These are phyloP conservation scores for Austroboletus olivaceoglutinosus DNA, from an alignment of 1,284 basidiomycete genomes.

Conservation along the genomic window DNA sequence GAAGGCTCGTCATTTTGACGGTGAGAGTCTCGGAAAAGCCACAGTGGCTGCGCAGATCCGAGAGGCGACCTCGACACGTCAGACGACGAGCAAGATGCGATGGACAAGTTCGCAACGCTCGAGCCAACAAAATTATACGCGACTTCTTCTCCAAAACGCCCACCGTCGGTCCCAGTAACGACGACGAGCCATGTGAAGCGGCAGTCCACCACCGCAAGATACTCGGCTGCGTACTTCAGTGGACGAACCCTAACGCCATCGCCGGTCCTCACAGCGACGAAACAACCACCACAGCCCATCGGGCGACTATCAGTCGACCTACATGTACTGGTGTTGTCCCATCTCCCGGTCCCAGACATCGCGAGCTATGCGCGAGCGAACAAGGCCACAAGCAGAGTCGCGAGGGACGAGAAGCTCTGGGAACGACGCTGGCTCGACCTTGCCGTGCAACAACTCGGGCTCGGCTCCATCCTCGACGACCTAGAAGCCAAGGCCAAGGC, in stretches of 20 bases:
- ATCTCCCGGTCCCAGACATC: conserved; percentile 76
- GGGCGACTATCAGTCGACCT: conserved; percentile 78
- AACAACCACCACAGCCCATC: conserved; percentile 37
- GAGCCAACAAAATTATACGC: conserved; percentile 72
- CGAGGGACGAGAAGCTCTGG: conserved; percentile 75
- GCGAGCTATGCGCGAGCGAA: conserved; percentile 70
- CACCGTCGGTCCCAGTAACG: neutral
- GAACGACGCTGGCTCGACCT: conserved; percentile 65
- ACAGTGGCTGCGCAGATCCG: conserved; percentile 17
- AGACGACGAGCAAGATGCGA: conserved; percentile 31
- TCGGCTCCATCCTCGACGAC: conserved; percentile 56
- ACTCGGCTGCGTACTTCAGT: conserved; percentile 13
- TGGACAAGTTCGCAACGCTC: conserved; percentile 78
- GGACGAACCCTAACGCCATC: conserved; percentile 27
- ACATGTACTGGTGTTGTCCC: conserved; percentile 68
- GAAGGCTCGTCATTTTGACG: conserved; percentile 14
- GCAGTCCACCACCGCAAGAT: conserved; percentile 1
- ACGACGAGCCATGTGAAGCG: conserved; percentile 12
- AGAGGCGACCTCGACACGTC: neutral
- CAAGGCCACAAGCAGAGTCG: conserved; percentile 63
- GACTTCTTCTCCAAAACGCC: conserved; percentile 1
- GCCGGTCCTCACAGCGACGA: conserved; percentile 30
- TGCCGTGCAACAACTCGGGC: conserved; percentile 38
- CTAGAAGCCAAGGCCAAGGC: conserved; percentile 45
- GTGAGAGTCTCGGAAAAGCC: no score